These are phyloP conservation scores for Capsicum chinense DNA, from an alignment of 257 asterid genomes.

Conservation along the genomic window DNA sequence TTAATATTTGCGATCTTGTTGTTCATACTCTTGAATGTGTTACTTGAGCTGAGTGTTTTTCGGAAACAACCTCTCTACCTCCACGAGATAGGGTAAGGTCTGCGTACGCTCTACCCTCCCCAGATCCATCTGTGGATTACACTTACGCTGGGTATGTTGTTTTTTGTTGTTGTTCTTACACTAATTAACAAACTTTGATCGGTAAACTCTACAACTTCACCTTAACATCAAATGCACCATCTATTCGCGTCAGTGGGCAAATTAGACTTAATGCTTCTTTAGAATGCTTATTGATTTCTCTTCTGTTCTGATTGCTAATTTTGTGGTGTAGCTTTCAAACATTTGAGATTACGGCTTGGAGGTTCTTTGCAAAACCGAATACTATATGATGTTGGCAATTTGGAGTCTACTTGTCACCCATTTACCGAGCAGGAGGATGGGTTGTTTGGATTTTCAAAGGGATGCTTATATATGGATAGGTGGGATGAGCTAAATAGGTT, in stretches of 20 bases:
- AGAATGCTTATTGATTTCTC: not conserved
- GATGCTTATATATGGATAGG: conserved; percentile 82
- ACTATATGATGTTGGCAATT: conserved; percentile 64
- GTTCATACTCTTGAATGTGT: not conserved
- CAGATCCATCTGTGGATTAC: no score
- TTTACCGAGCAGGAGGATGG: conserved; percentile 68
- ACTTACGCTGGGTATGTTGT: not conserved
- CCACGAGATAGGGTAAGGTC: no score
- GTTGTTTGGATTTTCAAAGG: conserved; percentile 88
- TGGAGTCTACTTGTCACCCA: conserved; percentile 55
- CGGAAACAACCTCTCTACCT: no score
- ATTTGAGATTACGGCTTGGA: conserved; percentile 80
- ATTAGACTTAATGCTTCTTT: conserved; percentile 12
- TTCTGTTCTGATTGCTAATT: not conserved
- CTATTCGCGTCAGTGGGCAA: not conserved
- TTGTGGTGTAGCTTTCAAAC: conserved; percentile 64
- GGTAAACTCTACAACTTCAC: not conserved
- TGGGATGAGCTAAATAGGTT: conserved; percentile 91
- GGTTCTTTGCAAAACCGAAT: conserved; percentile 98
- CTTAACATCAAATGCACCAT: conserved; percentile 12
- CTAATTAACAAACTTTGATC: conserved; percentile 5
- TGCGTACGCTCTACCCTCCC: no score
- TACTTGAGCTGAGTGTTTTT: no score
- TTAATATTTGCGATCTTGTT: not conserved
- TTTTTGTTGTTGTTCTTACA: conserved; percentile 15